Evolutionary conservation across 176 grass and related monocot genomes (phyloP).

Genomic region (Stipa capillata): DNA sequence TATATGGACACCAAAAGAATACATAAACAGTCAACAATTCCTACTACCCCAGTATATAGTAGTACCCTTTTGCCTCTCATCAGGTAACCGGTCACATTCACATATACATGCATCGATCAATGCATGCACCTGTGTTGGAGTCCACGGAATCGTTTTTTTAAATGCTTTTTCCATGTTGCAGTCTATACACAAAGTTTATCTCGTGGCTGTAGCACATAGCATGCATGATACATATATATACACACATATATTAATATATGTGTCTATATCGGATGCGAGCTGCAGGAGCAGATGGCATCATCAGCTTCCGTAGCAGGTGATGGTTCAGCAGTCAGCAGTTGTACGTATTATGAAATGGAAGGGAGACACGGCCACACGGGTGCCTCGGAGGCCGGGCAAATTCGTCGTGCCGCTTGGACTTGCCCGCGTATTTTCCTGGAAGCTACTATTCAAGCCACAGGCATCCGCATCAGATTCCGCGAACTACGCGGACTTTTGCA

Average conservation of each 20-base stretch:
- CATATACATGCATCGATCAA: too few relatives aligned
- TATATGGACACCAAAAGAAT: neutral
- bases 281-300: neutral
- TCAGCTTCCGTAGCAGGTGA: neutral
- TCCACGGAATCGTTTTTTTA: too few relatives aligned
- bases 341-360: neutral
- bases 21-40: neutral
- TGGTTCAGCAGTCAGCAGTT: neutral
- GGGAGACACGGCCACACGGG: neutral
- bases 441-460: neutral
- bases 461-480: conserved; percentile 6
- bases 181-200: too few relatives aligned
- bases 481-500: neutral
- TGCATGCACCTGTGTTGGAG: neutral
- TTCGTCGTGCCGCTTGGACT: neutral
- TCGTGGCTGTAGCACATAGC: neutral
- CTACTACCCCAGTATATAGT: neutral
- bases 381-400: neutral
- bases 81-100: too few relatives aligned
- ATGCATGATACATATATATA: too few relatives aligned
- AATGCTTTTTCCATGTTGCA: too few relatives aligned
- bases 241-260: too few relatives aligned
- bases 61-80: too few relatives aligned
- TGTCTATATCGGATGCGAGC: neutral
- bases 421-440: neutral